These are phyloP conservation scores for Forsythia viridissima DNA, from an alignment of 257 asterid species.

Conservation along the genomic window DNA sequence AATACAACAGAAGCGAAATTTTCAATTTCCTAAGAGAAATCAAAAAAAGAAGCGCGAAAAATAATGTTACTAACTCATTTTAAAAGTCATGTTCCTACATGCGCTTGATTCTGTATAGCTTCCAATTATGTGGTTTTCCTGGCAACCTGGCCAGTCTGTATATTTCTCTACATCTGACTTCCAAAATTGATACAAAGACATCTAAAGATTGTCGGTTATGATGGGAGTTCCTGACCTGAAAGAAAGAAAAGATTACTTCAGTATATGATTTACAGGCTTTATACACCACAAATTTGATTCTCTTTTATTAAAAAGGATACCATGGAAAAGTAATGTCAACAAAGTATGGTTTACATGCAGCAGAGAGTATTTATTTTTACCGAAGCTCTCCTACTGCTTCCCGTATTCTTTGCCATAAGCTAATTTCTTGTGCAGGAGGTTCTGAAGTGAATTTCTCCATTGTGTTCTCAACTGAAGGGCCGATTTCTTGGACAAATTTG, in stretches of 20 bases:
- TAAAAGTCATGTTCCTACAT: not conserved
- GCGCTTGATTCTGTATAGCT: not conserved
- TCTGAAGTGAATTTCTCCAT: conserved; percentile 48
- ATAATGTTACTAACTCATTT: not conserved
- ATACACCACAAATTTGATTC: not conserved
- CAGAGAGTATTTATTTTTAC: conserved; percentile 33
- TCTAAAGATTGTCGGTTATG: conserved; percentile 21
- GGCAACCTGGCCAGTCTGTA: conserved; percentile 12
- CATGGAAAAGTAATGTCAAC: not conserved
- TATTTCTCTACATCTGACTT: conserved; percentile 23
- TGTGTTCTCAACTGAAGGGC: conserved; percentile 56
- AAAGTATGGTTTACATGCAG: conserved; percentile 10
- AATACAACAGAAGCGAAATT: not conserved
- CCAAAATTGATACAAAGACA: conserved; percentile 23
- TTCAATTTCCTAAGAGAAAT: not conserved
- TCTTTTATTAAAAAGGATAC: conserved; percentile 11
- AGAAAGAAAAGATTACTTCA: conserved; percentile 14
- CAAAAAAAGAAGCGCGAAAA: not conserved
- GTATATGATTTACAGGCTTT: not conserved
- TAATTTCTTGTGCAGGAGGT: conserved; percentile 33
- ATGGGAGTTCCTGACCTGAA: conserved; percentile 37
- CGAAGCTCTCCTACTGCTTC: conserved; percentile 34
- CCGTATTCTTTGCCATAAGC: conserved; percentile 44
- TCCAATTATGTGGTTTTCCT: conserved; percentile 1
- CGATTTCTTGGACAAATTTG: conserved; percentile 66